A percentile compares a stretch with the other conserved stretches of the same genome.
These are phyloP conservation scores for Elsinoe ampelina DNA, from an alignment of 2,329 filamentous ascomycete species.

Conservation along the genomic window DNA sequence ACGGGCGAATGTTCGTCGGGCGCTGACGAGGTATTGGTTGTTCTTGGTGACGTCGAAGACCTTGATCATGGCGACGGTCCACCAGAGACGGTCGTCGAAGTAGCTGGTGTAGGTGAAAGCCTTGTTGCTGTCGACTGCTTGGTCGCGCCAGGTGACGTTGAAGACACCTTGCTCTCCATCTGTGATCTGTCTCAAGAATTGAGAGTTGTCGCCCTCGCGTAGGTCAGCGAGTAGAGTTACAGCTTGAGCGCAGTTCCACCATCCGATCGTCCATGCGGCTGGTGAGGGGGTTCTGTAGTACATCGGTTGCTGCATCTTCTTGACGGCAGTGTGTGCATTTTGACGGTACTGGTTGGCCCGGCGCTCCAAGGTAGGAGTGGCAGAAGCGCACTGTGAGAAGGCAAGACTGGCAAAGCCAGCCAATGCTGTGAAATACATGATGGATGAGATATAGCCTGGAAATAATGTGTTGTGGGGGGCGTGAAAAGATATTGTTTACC, in stretches of 20 bases:
- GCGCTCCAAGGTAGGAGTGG: not conserved
- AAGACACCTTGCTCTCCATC: conserved; percentile 14
- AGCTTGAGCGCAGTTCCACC: conserved; percentile 16
- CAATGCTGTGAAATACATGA: not conserved
- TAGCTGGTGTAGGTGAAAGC: conserved; percentile 25
- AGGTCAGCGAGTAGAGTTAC: conserved; percentile 15
- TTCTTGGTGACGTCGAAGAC: conserved; percentile 45
- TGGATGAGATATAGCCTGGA: too few relatives aligned
- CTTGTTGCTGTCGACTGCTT: conserved; percentile 1
- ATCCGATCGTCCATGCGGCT: conserved; percentile 10
- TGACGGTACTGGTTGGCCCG: not conserved
- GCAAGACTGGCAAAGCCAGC: not conserved
- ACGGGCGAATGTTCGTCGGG: conserved; percentile 41
- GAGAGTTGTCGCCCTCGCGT: conserved; percentile 9
- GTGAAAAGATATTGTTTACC: too few relatives aligned
- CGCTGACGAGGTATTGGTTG: conserved; percentile 37
- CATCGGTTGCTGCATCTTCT: conserved; percentile 4
- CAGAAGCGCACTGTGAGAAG: not conserved
- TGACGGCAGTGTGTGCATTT: conserved; percentile 12
- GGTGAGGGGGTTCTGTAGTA: conserved; percentile 14
- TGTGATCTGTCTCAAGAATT: conserved; percentile 11
- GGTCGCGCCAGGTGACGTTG: not conserved
- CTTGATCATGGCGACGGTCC: conserved; percentile 46
- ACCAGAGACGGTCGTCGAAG: conserved; percentile 48
- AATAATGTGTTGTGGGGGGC: not conserved